phyloP scores from a whole-genome alignment of 805 yeast genomes.

The Wickerhamomyces ciferrii region DNA sequence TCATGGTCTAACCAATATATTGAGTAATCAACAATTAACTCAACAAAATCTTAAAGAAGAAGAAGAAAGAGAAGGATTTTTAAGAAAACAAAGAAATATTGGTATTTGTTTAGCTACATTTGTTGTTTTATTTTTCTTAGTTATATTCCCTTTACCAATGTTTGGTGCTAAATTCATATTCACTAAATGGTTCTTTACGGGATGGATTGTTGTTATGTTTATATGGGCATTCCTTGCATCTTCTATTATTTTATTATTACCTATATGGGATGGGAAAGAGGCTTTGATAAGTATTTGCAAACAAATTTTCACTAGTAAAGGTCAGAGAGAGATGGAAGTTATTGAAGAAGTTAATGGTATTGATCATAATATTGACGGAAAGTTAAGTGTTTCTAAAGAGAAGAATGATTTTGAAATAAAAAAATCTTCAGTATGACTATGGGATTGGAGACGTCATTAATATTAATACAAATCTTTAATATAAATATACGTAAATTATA shows the following conservation, averaged over 20 bases:
- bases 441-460: no score
- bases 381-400: background rate
- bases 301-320: background rate
- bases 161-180: slow-evolving; percentile 71
- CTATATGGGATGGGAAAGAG: slow-evolving; percentile 54
- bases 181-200: slow-evolving; percentile 68
- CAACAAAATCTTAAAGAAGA: slow-evolving; percentile 4
- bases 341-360: background rate
- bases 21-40: background rate
- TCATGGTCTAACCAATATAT: slow-evolving; percentile 22
- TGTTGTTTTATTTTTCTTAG: slow-evolving; percentile 53
- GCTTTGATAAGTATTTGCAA: slow-evolving; percentile 21
- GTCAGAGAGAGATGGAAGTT: background rate
- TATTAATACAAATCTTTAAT: no score
- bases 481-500: no score
- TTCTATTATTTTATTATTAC: slow-evolving; percentile 55
- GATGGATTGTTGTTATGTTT: slow-evolving; percentile 75
- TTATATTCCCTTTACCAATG: slow-evolving; percentile 90
- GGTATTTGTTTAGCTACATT: slow-evolving; percentile 28
- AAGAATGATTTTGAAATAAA: background rate
- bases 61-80: background rate
- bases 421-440: background rate
- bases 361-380: background rate
- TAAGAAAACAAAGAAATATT: background rate
- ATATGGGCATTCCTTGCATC: slow-evolving; percentile 71